Percentiles rank a stretch among this genome's conserved stretches.
These are phyloP conservation scores for Coffea humblotiana DNA, from an alignment of 305 asterid species.

Conservation along the genomic window DNA sequence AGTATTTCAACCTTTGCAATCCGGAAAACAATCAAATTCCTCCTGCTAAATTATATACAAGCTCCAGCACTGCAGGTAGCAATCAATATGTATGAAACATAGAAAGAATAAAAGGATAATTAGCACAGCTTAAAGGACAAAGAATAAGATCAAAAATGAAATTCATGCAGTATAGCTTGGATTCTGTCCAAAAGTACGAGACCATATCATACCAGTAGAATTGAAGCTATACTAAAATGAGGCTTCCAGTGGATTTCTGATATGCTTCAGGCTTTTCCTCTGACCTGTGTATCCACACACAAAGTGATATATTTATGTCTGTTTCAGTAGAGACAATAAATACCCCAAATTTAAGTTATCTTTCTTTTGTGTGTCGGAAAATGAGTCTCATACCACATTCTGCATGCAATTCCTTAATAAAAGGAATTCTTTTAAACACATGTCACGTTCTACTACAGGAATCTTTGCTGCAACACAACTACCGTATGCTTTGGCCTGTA, in stretches of 20 bases:
- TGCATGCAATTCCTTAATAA: constrained; percentile 75
- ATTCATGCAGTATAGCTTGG: not conserved
- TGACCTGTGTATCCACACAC: constrained; percentile 43
- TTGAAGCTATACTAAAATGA: constrained; percentile 2
- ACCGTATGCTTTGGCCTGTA: constrained; percentile 81
- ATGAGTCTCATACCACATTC: constrained; percentile 53
- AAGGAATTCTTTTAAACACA: constrained; percentile 79
- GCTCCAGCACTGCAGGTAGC: constrained; percentile 23
- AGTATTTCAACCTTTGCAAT: constrained; percentile 26
- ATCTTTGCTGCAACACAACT: constrained; percentile 78
- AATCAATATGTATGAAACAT: not conserved
- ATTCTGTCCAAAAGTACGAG: not conserved
- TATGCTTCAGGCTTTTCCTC: constrained; percentile 46
- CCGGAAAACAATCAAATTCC: not conserved
- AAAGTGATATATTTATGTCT: not conserved
- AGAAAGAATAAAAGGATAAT: not conserved
- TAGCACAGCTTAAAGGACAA: not conserved
- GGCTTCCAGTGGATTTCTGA: constrained; percentile 7
- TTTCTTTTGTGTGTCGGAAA: not conserved
- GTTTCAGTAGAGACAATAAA: not conserved
- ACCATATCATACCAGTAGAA: constrained; percentile 18
- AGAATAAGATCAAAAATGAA: not conserved
- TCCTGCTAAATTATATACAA: not conserved
- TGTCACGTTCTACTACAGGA: constrained; percentile 78
- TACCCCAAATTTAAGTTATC: not conserved